A percentile compares a stretch with the other conserved stretches of the same genome.
Evolutionary conservation across 2,329 filamentous ascomycete genomes (phyloP).

Genomic region (Phialemoniopsis sp.): DNA sequence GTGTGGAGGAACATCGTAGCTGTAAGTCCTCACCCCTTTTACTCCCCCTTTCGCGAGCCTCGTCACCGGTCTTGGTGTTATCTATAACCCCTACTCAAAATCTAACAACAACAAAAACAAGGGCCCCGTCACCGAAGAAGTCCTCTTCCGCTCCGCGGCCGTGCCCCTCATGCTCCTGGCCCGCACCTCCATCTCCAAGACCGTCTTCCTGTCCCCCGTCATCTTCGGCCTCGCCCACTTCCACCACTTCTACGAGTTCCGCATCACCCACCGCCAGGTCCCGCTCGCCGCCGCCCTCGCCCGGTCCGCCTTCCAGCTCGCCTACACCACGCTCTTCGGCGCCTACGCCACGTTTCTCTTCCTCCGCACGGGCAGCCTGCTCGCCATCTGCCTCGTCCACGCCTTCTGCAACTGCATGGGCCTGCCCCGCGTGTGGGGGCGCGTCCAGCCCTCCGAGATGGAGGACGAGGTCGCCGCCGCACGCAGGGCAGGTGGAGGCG

Average conservation of each 20-base stretch:
- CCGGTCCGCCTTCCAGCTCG: constrained; percentile 77
- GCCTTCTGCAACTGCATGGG: constrained; percentile 92
- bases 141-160: constrained; percentile 86
- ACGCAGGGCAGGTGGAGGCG: constrained; percentile 7
- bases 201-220: constrained; percentile 78
- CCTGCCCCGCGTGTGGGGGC: constrained; percentile 80
- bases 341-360: constrained; percentile 90
- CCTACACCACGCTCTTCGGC: constrained; percentile 89
- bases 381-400: constrained; percentile 73
- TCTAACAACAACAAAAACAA: constrained; percentile 22
- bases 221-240: constrained; percentile 92
- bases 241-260: constrained; percentile 95
- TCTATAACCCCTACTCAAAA: neutral
- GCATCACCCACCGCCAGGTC: constrained; percentile 70
- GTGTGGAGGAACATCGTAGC: constrained; percentile 84
- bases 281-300: constrained; percentile 59
- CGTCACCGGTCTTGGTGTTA: neutral
- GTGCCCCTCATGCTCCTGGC: constrained; percentile 79
- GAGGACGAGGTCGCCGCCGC: constrained; percentile 4
- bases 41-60: neutral
- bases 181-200: constrained; percentile 47
- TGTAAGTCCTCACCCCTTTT: constrained; percentile 45
- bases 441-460: constrained; percentile 46
- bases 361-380: constrained; percentile 76
- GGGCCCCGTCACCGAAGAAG: constrained; percentile 88